Evolutionary conservation across 208 protist genomes (phyloP).

Genomic region (Trypanosoma avium): DNA sequence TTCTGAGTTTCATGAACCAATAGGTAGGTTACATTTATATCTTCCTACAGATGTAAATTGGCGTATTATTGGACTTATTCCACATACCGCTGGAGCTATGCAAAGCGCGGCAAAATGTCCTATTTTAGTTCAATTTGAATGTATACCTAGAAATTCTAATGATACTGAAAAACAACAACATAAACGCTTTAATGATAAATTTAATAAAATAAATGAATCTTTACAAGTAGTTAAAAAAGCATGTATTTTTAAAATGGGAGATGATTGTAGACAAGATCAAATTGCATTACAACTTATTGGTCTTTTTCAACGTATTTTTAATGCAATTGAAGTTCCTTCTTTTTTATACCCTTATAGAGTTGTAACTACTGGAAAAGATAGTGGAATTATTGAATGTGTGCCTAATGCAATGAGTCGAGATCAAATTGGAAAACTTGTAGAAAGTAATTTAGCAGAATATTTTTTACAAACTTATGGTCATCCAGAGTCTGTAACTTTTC

Average conservation of each 20-base stretch:
- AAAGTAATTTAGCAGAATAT: conserved; percentile 88
- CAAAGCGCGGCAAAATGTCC: conserved; percentile 91
- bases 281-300: conserved; percentile 93
- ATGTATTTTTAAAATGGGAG: conserved; percentile 95
- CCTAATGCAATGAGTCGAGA: conserved; percentile 85
- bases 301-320: conserved; percentile 85
- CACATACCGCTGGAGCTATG: conserved; percentile 78
- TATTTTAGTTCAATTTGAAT: conserved; percentile 89
- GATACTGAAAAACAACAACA: no score
- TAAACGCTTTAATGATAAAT: no score
- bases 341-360: conserved; percentile 94
- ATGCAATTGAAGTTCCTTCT: conserved; percentile 71
- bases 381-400: conserved; percentile 93
- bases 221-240: conserved; percentile 56
- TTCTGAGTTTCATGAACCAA: conserved; percentile 57
- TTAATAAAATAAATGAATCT: not conserved
- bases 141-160: conserved; percentile 42
- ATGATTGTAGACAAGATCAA: conserved; percentile 95
- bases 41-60: conserved; percentile 78
- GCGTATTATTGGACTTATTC: conserved; percentile 73
- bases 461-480: conserved; percentile 93
- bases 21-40: conserved; percentile 67
- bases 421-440: conserved; percentile 89
- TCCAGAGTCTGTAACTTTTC: conserved; percentile 75
- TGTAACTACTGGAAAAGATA: conserved; percentile 81